Conservation (phyloP, 116 monocot genomes). For the Cymodocea nodosa region DNA sequence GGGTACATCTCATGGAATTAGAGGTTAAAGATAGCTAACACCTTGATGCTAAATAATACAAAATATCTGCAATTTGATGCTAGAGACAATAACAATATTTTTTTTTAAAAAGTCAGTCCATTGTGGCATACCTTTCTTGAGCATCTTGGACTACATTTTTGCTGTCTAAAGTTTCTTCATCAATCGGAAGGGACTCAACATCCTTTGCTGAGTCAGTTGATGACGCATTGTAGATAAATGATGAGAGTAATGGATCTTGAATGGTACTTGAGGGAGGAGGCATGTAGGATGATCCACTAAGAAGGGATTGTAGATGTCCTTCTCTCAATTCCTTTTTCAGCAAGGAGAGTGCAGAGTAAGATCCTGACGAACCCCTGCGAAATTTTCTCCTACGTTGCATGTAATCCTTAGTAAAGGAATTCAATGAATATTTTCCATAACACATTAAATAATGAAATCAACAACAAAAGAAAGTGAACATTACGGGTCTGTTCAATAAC, state of each 20-base stretch:
- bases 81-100: too few species aligned
- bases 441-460: not conserved
- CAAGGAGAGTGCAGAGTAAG: conserved; percentile 48
- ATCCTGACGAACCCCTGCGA: conserved; percentile 37
- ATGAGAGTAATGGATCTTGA: conserved; percentile 71
- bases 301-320: conserved; percentile 49
- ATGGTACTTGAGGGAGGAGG: conserved; percentile 27
- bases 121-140: conserved; percentile 41
- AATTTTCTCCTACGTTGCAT: conserved; percentile 58
- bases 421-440: not conserved
- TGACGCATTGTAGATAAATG: conserved; percentile 50
- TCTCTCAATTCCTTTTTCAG: conserved; percentile 64
- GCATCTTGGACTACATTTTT: conserved; percentile 28
- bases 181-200: conserved; percentile 18
- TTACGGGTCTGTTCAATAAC: too few species aligned
- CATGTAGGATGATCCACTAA: conserved; percentile 37
- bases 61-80: not conserved
- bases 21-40: too few species aligned
- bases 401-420: conserved; percentile 38
- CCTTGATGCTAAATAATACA: not conserved
- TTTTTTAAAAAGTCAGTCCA: too few species aligned
- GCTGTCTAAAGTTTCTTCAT: conserved; percentile 18
- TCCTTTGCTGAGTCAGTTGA: conserved; percentile 35
- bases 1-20: too few species aligned
- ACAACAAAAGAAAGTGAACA: not conserved